phyloP scores from a whole-genome alignment of 176 grass and related monocot genomes.

The Canna indica region DNA sequence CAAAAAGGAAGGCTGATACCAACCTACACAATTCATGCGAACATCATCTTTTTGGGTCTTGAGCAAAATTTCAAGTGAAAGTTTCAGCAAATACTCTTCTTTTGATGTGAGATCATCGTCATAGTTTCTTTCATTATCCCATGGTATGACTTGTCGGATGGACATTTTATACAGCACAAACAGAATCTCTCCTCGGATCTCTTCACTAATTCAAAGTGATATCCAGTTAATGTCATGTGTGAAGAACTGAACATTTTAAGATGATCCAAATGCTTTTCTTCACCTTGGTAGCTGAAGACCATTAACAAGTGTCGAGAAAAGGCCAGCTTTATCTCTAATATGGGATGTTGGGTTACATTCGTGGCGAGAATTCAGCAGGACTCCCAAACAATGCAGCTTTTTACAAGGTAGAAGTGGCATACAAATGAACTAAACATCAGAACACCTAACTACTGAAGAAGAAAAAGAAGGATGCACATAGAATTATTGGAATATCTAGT shows the following conservation, averaged over 20 bases:
- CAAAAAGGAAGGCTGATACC: constrained; percentile 22
- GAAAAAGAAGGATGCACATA: not conserved
- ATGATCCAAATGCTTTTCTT: constrained; percentile 20
- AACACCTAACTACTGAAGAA: not conserved
- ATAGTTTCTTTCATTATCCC: constrained; percentile 38
- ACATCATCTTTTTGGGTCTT: constrained; percentile 86
- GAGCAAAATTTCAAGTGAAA: constrained; percentile 69
- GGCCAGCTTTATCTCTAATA: constrained; percentile 49
- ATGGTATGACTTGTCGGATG: constrained; percentile 51
- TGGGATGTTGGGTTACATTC: constrained; percentile 38
- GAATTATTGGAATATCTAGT: not conserved
- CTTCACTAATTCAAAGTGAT: constrained; percentile 56
- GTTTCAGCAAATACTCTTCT: constrained; percentile 38
- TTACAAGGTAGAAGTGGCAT: not conserved
- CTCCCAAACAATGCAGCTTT: constrained; percentile 75
- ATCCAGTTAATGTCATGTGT: constrained; percentile 21
- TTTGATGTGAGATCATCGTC: constrained; percentile 29
- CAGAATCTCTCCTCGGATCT: constrained; percentile 77
- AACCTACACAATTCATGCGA: constrained; percentile 86
- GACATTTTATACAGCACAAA: constrained; percentile 80
- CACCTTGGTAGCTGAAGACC: constrained; percentile 79
- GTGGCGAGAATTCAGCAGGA: constrained; percentile 50
- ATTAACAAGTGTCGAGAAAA: constrained; percentile 70
- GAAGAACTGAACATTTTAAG: constrained; percentile 1
- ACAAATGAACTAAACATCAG: not conserved